phyloP scores from a whole-genome alignment of 768 basidiomycete genomes.

The Termitomyces sp. region DNA sequence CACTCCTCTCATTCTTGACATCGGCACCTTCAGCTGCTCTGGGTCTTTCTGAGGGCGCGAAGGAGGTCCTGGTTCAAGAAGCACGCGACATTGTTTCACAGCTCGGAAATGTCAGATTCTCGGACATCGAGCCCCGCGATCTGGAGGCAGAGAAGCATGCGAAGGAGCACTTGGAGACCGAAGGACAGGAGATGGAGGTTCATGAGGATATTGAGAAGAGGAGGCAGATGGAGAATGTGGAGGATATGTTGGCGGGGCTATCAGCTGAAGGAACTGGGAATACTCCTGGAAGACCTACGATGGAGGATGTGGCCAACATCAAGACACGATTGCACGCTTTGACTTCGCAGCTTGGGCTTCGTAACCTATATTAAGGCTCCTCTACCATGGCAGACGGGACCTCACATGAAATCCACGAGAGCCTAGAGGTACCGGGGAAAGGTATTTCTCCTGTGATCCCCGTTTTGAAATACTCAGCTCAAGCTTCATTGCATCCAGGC shows the following conservation, averaged over 20 bases:
- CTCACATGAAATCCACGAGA: background rate
- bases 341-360: slow-evolving; percentile 30
- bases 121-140: slow-evolving; percentile 75
- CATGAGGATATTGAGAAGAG: slow-evolving; percentile 46
- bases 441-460: background rate
- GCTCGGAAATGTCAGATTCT: slow-evolving; percentile 63
- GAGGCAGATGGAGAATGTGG: slow-evolving; percentile 50
- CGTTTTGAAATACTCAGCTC: background rate
- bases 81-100: slow-evolving; percentile 51
- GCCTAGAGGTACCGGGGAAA: background rate
- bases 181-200: slow-evolving; percentile 33
- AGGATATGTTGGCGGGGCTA: slow-evolving; percentile 53
- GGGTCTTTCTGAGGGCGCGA: slow-evolving; percentile 3
- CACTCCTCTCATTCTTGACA: slow-evolving; percentile 56
- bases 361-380: slow-evolving; percentile 20
- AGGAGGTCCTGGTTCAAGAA: slow-evolving; percentile 35
- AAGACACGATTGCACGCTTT: slow-evolving; percentile 35
- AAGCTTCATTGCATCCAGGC: background rate
- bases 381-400: background rate
- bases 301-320: slow-evolving; percentile 39
- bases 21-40: slow-evolving; percentile 18
- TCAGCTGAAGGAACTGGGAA: slow-evolving; percentile 25
- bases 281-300: slow-evolving; percentile 29
- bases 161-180: slow-evolving; percentile 55
- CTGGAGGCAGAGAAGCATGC: slow-evolving; percentile 78